These are phyloP conservation scores for Eleusine coracana DNA, from an alignment of 176 grass and related monocot genomes.

Conservation along the genomic window DNA sequence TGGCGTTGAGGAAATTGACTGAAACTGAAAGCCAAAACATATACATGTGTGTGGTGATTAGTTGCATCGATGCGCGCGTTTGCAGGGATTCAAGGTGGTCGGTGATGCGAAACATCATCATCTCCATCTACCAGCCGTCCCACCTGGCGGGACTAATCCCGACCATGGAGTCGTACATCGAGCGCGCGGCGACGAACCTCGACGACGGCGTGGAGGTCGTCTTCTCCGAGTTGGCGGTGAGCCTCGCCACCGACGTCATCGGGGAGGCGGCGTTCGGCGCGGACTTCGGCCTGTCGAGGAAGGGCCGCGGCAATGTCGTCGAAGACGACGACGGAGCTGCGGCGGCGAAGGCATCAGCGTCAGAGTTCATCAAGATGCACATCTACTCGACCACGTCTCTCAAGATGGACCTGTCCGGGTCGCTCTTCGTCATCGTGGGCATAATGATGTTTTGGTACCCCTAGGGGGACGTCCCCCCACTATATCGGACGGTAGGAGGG, in stretches of 20 bases:
- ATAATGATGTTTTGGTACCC: too few species aligned
- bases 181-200: not conserved
- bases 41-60: too few species aligned
- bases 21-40: too few species aligned
- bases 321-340: too few species aligned
- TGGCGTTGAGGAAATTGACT: too few species aligned
- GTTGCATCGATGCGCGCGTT: not conserved
- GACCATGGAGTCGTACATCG: conserved; percentile 43
- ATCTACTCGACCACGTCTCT: conserved; percentile 47
- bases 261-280: conserved; percentile 28
- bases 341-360: not conserved
- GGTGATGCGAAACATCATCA: conserved; percentile 55
- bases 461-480: too few species aligned
- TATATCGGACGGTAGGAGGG: too few species aligned
- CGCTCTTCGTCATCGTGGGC: conserved; percentile 52
- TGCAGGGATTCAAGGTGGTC: conserved; percentile 62
- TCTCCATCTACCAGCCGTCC: conserved; percentile 68
- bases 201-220: conserved; percentile 11
- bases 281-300: conserved; percentile 45
- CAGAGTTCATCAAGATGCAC: conserved; percentile 49
- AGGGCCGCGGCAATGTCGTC: not conserved
- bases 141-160: conserved; percentile 61
- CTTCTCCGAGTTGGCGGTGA: conserved; percentile 33
- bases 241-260: conserved; percentile 9
- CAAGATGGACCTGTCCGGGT: conserved; percentile 57